A percentile compares a stretch with the other conserved stretches of the same genome.
Conservation (phyloP, 345 rosid genomes). For the Citrus maxima region DNA sequence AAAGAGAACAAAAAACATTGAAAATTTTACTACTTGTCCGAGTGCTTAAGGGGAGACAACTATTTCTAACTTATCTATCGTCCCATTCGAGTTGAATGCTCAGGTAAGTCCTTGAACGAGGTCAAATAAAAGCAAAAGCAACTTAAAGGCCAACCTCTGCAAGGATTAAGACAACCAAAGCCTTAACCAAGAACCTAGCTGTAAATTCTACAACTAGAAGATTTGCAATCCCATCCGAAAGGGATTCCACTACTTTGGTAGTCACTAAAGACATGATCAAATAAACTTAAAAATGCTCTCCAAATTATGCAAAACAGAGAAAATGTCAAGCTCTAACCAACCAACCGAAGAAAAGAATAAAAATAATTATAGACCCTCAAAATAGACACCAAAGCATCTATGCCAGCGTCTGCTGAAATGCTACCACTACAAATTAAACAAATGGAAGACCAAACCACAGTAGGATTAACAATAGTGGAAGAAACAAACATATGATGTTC, state of each 20-base stretch:
- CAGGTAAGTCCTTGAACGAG: neutral
- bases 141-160: neutral
- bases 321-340: neutral
- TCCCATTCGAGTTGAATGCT: neutral
- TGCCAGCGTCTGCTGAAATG: neutral
- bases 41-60: neutral
- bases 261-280: neutral
- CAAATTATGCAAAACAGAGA: neutral
- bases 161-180: neutral
- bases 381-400: neutral
- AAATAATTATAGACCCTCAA: neutral
- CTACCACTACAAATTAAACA: neutral
- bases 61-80: neutral
- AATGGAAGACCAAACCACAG: neutral
- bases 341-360: neutral
- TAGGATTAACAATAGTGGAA: neutral
- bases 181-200: neutral
- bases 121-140: neutral
- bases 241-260: neutral
- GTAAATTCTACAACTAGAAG: neutral
- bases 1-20: neutral
- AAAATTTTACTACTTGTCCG: neutral
- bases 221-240: neutral
- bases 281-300: neutral
- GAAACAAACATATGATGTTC: neutral